Evolutionary conservation across 768 basidiomycete genomes (phyloP), one percentile per base, ranked within the genome.

Genomic region (Collybia mongolica): DNA sequence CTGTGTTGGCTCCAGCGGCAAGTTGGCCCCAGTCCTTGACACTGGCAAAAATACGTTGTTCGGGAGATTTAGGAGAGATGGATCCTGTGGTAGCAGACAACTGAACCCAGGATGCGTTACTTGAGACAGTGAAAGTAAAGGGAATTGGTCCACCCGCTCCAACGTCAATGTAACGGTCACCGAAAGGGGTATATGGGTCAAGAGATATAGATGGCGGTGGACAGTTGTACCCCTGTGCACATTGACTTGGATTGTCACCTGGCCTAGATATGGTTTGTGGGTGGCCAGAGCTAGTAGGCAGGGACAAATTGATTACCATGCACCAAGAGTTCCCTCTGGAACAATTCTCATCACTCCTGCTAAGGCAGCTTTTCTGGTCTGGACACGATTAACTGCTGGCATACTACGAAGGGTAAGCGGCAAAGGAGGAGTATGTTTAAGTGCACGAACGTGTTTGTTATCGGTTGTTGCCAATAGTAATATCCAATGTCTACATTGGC

Each of bases 391-490:
- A 40, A 82, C 65, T 28, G 64, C 60, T 5, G 80, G 81, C 78
- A 82, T 81, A 18, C 76, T 84, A 54, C 0, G 29, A 14, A 22
- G 29, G 6, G 12, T 29, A 29, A 51, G 38, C 22, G 20, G 32
- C 38, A 18, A 23, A 11, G 4, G 22, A 14, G 19, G 19, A 19
- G 7, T 18, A 39, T 23, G 46, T 29, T 32, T 15, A 35, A 37
- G 35, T 28, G 14, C 0, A 64, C 75, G 37, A 46, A 80, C 76
- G 78, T 77, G 63, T 88, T 80, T 12, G 75, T 72, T 78, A 81
- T 81, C 3, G 85, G 84, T 57, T 84, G 83, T 53, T 89, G 86
- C 82, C 85, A 86, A 64, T 88, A 86, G 53, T 74, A 80, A 53
- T 83, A 86, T 47, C 77, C 77, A 50, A 82, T 59, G 64, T 81